Conservation (phyloP, 345 rosid genomes). For the Arabidopsis suecica region DNA sequence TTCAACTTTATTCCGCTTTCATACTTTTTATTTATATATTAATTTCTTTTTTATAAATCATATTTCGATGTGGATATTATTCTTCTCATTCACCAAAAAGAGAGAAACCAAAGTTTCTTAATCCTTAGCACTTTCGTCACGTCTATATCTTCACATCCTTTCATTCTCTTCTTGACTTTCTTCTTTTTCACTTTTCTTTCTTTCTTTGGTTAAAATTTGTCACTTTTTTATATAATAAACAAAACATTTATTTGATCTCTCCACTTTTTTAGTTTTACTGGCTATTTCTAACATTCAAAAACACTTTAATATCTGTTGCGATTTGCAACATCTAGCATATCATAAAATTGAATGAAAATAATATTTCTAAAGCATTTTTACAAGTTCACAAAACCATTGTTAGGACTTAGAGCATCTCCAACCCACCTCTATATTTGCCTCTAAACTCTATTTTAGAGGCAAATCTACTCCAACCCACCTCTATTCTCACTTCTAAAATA, state of each 20-base stretch:
- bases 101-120: conserved; percentile 15
- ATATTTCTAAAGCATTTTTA: not conserved
- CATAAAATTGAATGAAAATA: not conserved
- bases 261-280: conserved; percentile 5
- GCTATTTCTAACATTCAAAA: not conserved
- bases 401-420: too few relatives aligned
- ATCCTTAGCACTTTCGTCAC: conserved; percentile 28
- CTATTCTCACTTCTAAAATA: too few relatives aligned
- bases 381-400: not conserved
- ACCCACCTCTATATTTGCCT: too few relatives aligned
- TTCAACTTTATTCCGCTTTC: conserved; percentile 39
- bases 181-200: conserved; percentile 27
- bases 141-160: conserved; percentile 46
- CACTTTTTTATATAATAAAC: not conserved
- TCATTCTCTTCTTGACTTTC: conserved; percentile 41
- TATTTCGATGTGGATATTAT: conserved; percentile 30
- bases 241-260: conserved; percentile 4
- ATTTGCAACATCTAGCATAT: not conserved
- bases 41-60: not conserved
- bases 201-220: not conserved
- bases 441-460: too few relatives aligned
- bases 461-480: too few relatives aligned
- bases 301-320: not conserved
- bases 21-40: conserved; percentile 17
- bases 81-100: conserved; percentile 36